These are phyloP conservation scores for Acanthamoeba culbertsoni DNA, from an alignment of 208 protist species.

Conservation along the genomic window DNA sequence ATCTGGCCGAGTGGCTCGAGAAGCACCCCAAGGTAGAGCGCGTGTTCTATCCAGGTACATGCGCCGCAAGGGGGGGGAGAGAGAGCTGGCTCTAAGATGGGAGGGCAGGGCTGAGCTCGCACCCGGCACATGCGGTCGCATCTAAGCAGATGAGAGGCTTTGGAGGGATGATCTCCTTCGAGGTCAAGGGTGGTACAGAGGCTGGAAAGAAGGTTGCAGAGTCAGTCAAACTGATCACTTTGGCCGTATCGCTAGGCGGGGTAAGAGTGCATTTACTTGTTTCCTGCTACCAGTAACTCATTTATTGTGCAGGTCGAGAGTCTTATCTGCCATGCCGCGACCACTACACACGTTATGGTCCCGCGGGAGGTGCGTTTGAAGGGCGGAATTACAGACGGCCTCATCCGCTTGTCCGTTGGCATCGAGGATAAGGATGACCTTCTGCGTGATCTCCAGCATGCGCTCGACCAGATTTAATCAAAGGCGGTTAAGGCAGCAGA, in stretches of 20 bases:
- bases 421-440: slow-evolving; percentile 94
- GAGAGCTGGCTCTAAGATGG: too few relatives aligned
- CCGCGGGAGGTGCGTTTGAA: slow-evolving; percentile 85
- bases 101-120: slow-evolving; percentile 79
- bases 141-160: slow-evolving; percentile 84
- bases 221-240: slow-evolving; percentile 88
- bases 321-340: slow-evolving; percentile 89
- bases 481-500: too few relatives aligned
- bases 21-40: slow-evolving; percentile 84
- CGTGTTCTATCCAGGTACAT: slow-evolving; percentile 88
- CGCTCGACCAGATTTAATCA: slow-evolving; percentile 74
- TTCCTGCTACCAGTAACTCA: background rate
- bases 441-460: slow-evolving; percentile 88
- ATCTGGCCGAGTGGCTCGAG: slow-evolving; percentile 81
- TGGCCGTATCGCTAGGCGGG: slow-evolving; percentile 93
- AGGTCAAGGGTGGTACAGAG: slow-evolving; percentile 70
- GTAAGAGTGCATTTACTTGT: background rate
- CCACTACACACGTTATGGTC: slow-evolving; percentile 93
- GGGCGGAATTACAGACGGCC: slow-evolving; percentile 88
- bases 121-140: slow-evolving; percentile 88
- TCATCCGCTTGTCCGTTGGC: slow-evolving; percentile 91
- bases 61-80: too few relatives aligned
- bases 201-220: slow-evolving; percentile 81
- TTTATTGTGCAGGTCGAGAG: slow-evolving; percentile 84
- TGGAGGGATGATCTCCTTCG: slow-evolving; percentile 85